A percentile compares a stretch with the other conserved stretches of the same genome.
Conservation (phyloP, 345 rosid genomes). For the Ailanthus altissimus region DNA sequence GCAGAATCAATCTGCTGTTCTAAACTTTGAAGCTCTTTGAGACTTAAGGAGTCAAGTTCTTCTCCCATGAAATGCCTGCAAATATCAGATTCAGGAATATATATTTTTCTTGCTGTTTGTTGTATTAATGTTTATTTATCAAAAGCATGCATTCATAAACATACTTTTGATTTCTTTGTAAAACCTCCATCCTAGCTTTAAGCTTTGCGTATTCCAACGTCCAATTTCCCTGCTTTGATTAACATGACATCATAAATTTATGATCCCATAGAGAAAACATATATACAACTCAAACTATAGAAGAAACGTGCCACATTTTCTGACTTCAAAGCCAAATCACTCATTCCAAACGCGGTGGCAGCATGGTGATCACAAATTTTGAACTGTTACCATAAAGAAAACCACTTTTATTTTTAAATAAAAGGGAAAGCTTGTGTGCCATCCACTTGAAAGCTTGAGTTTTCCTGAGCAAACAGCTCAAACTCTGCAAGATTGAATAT, state of each 20-base stretch:
- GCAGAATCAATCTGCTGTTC: conserved; percentile 81
- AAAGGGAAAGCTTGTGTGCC: not conserved
- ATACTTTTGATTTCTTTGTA: conserved; percentile 85
- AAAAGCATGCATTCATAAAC: not conserved
- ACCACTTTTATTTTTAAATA: too few relatives aligned
- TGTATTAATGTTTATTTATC: not conserved
- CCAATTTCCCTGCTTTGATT: conserved; percentile 63
- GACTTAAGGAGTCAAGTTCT: conserved; percentile 65
- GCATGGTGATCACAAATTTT: not conserved
- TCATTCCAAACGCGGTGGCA: not conserved
- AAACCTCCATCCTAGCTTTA: conserved; percentile 81
- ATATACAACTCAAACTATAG: too few relatives aligned
- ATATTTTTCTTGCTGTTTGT: not conserved
- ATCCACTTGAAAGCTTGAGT: not conserved
- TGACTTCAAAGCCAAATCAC: not conserved
- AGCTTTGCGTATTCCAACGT: conserved; percentile 83
- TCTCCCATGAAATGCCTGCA: conserved; percentile 91
- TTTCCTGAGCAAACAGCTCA: not conserved
- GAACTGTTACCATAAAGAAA: not conserved
- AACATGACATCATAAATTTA: not conserved
- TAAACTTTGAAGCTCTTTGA: conserved; percentile 77
- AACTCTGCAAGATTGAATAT: not conserved
- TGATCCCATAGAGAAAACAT: not conserved
- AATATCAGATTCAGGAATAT: not conserved
- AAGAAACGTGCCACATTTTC: not conserved